These are phyloP conservation scores for Aspergillus steynii DNA, from an alignment of 495 filamentous ascomycete genomes.

Conservation along the genomic window DNA sequence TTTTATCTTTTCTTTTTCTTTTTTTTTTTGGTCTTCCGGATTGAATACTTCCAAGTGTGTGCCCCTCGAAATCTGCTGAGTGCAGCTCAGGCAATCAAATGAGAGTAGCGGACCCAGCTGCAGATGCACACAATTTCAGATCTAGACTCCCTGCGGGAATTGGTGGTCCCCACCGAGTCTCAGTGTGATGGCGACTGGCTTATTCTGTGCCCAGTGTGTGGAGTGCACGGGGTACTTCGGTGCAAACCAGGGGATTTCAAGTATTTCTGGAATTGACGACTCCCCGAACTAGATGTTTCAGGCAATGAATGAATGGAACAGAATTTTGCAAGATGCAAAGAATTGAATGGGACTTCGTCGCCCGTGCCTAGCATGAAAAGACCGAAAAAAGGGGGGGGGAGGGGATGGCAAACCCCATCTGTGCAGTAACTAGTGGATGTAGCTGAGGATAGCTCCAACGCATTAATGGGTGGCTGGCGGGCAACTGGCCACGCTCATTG, in stretches of 20 bases:
- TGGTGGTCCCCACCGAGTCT: conserved; percentile 27
- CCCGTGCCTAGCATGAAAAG: too few species aligned
- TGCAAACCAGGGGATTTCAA: neutral
- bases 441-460: neutral
- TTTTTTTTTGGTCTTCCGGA: conserved; percentile 4
- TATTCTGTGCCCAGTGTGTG: too few species aligned
- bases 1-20: neutral
- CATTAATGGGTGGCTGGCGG: neutral
- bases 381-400: neutral
- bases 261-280: neutral
- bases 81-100: conserved; percentile 22
- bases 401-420: neutral
- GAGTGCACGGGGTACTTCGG: neutral
- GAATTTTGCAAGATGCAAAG: neutral
- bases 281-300: neutral
- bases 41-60: conserved; percentile 8
- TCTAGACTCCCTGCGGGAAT: conserved; percentile 34
- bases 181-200: neutral
- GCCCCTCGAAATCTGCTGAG: conserved; percentile 8
- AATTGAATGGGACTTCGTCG: neutral
- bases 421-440: neutral
- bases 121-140: conserved; percentile 29
- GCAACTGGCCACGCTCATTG: neutral
- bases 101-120: conserved; percentile 26
- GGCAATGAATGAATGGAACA: neutral